phyloP scores from a whole-genome alignment of 768 basidiomycete genomes.

The Boletus subparvulus region DNA sequence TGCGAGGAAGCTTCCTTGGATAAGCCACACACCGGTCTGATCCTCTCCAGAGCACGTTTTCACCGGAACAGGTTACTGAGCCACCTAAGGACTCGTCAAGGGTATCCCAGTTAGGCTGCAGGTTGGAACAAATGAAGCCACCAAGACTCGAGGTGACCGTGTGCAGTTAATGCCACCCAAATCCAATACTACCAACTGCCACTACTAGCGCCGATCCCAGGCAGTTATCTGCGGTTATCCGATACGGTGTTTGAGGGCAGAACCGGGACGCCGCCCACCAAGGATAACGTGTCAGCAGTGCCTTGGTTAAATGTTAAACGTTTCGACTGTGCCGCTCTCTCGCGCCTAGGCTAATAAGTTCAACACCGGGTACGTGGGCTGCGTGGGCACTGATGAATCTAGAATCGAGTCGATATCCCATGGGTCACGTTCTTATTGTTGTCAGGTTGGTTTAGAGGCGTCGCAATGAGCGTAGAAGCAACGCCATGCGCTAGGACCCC shows the following conservation, averaged over 20 bases:
- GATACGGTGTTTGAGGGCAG: background rate
- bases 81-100: background rate
- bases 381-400: background rate
- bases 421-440: background rate
- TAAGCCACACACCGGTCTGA: background rate
- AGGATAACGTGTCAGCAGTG: background rate
- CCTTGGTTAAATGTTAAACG: background rate
- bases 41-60: background rate
- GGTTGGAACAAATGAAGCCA: background rate
- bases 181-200: no score
- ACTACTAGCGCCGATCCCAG: no score
- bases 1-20: constrained; percentile 10
- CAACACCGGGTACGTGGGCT: background rate
- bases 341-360: background rate
- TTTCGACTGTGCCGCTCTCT: no score
- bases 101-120: background rate
- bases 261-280: background rate
- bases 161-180: background rate
- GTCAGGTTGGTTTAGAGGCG: background rate
- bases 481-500: constrained; percentile 29
- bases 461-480: background rate
- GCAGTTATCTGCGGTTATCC: no score
- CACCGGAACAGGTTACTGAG: background rate
- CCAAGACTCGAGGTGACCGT: background rate
- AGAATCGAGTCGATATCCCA: background rate